Evolutionary conservation across 1,139 yeast genomes (phyloP).

Genomic region (Scheffersomyces lignicola): DNA sequence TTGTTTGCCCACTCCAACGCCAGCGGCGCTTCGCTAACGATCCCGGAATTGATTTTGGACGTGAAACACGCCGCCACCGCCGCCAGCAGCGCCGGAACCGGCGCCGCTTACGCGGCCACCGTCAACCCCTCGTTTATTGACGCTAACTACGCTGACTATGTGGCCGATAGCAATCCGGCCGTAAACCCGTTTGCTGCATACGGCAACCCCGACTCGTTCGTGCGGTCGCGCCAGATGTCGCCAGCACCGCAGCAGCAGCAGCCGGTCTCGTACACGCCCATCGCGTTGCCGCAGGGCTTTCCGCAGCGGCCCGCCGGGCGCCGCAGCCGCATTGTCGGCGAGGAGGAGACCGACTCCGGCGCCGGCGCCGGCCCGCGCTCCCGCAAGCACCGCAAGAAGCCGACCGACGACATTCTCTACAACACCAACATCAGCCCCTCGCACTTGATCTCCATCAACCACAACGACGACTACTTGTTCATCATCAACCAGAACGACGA

Average conservation of each 20-base stretch:
- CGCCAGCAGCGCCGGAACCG: neutral
- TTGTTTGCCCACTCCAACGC: constrained; percentile 11
- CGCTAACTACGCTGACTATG: neutral
- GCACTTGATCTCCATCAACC: constrained; percentile 14
- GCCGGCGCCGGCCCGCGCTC: constrained; percentile 16
- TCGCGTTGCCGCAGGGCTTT: constrained; percentile 17
- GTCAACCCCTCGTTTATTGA: constrained; percentile 2
- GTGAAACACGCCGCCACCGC: constrained; percentile 9
- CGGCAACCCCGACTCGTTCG: constrained; percentile 38
- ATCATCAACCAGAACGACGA: constrained; percentile 26
- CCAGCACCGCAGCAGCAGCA: constrained; percentile 7
- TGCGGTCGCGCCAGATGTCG: constrained; percentile 17
- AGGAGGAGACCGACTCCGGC: constrained; percentile 6
- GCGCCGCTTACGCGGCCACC: neutral
- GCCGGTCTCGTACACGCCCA: constrained; percentile 5
- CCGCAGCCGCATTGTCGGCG: constrained; percentile 37
- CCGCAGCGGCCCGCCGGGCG: constrained; percentile 26
- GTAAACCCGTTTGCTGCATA: constrained; percentile 38
- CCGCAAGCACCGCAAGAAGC: constrained; percentile 13
- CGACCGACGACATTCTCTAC: constrained; percentile 37
- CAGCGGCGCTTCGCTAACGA: constrained; percentile 21
- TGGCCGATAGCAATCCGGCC: neutral
- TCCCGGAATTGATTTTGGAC: constrained; percentile 34
- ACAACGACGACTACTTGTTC: constrained; percentile 3
- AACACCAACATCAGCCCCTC: constrained; percentile 49